Percentiles rank a stretch among this genome's conserved stretches.
phyloP scores from a whole-genome alignment of 2,329 filamentous ascomycete genomes.

The Colletotrichum sidae region DNA sequence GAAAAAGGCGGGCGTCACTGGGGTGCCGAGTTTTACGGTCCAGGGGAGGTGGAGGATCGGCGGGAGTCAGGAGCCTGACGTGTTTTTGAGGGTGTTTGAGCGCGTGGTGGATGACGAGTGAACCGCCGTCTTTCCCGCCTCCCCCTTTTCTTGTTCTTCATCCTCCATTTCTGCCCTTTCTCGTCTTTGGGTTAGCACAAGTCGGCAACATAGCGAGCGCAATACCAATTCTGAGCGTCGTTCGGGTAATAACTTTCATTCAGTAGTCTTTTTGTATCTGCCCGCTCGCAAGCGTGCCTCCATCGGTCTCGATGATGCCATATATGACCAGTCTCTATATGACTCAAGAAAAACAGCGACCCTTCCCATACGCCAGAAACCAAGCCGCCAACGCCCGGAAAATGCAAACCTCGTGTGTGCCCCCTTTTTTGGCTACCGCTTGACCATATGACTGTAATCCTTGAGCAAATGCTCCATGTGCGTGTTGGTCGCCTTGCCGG shows the following conservation, averaged over 20 bases:
- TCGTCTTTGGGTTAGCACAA: too few relatives aligned
- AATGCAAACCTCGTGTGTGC: slow-evolving; percentile 16
- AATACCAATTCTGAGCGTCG: slow-evolving; percentile 16
- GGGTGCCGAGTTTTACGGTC: slow-evolving; percentile 80
- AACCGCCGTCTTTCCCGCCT: not conserved
- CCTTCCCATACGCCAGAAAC: not conserved
- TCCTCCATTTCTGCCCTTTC: too few relatives aligned
- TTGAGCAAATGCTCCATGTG: slow-evolving; percentile 88
- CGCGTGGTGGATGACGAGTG: slow-evolving; percentile 52
- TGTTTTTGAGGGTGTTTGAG: slow-evolving; percentile 76
- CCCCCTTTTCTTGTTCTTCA: not conserved
- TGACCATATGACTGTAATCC: slow-evolving; percentile 68
- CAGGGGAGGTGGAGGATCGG: slow-evolving; percentile 76
- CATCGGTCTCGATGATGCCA: slow-evolving; percentile 10
- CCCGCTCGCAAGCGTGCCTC: not conserved
- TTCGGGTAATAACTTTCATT: slow-evolving; percentile 7
- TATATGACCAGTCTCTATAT: slow-evolving; percentile 15
- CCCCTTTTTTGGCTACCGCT: slow-evolving; percentile 47
- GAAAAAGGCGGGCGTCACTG: slow-evolving; percentile 59
- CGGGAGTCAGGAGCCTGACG: slow-evolving; percentile 75
- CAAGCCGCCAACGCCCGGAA: slow-evolving; percentile 20
- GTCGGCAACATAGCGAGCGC: slow-evolving; percentile 8
- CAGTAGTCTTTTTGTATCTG: not conserved
- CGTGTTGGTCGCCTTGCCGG: slow-evolving; percentile 86
- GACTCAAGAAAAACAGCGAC: slow-evolving; percentile 21